Conservation (phyloP, 148 eudicot species). For the Rheum nobile region DNA sequence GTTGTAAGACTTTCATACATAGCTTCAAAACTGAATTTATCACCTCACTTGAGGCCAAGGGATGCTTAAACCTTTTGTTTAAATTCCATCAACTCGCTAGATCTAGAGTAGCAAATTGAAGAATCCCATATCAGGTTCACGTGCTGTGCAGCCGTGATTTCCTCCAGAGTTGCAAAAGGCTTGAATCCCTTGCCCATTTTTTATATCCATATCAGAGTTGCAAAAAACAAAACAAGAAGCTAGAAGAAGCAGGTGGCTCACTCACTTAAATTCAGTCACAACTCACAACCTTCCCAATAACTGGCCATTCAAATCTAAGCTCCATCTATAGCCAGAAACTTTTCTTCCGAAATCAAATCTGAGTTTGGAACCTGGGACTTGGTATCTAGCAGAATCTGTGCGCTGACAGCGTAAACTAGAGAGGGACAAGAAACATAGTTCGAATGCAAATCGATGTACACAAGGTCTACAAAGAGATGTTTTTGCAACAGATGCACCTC, state of each 20-base stretch:
- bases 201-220: no score
- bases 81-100: no score
- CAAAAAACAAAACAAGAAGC: background rate
- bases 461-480: background rate
- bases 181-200: no score
- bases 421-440: background rate
- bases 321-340: no score
- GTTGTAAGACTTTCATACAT: background rate
- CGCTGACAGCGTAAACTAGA: background rate
- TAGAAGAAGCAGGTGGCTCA: background rate
- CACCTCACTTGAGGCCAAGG: background rate
- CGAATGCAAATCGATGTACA: background rate
- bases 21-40: background rate
- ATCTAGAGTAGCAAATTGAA: no score
- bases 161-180: background rate
- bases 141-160: background rate
- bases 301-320: background rate
- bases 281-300: background rate
- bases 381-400: background rate
- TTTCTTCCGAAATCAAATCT: background rate
- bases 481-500: background rate
- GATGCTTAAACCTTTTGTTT: background rate
- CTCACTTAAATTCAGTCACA: background rate
- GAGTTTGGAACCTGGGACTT: background rate
- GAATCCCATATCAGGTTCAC: background rate